Evolutionary conservation across 148 eudicot species (phyloP).

Genomic region (Cornus suecica): DNA sequence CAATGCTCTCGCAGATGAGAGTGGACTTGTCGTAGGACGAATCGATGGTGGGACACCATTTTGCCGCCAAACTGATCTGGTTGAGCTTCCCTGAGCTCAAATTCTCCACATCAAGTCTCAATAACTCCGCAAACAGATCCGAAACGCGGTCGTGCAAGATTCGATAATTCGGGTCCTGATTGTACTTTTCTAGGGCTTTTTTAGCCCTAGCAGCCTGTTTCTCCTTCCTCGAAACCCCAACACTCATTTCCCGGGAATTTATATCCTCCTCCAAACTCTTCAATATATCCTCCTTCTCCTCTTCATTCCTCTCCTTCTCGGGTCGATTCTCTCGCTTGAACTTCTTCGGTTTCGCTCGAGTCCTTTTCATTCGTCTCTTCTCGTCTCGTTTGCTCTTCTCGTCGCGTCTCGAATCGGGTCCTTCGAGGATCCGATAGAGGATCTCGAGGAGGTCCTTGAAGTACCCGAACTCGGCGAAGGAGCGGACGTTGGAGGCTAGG

Average conservation of each 20-base stretch:
- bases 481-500: conserved; percentile 7
- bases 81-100: conserved; percentile 15
- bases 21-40: conserved; percentile 29
- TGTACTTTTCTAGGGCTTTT: conserved; percentile 21
- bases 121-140: conserved; percentile 18
- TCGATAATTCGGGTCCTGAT: conserved; percentile 18
- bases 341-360: too few species aligned
- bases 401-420: neutral
- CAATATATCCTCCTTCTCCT: neutral
- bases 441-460: conserved; percentile 22
- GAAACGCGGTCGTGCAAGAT: conserved; percentile 26
- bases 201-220: conserved; percentile 10
- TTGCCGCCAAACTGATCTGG: conserved; percentile 25
- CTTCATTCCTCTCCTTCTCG: too few species aligned
- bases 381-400: too few species aligned
- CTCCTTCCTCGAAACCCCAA: conserved; percentile 22
- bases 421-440: conserved; percentile 15
- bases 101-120: conserved; percentile 23
- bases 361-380: neutral
- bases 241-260: conserved; percentile 10
- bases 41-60: conserved; percentile 37
- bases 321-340: neutral
- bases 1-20: conserved; percentile 28
- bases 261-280: neutral
- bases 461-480: conserved; percentile 13